phyloP scores from a whole-genome alignment of 2,329 filamentous ascomycete species.

The Xylaria sp. region DNA sequence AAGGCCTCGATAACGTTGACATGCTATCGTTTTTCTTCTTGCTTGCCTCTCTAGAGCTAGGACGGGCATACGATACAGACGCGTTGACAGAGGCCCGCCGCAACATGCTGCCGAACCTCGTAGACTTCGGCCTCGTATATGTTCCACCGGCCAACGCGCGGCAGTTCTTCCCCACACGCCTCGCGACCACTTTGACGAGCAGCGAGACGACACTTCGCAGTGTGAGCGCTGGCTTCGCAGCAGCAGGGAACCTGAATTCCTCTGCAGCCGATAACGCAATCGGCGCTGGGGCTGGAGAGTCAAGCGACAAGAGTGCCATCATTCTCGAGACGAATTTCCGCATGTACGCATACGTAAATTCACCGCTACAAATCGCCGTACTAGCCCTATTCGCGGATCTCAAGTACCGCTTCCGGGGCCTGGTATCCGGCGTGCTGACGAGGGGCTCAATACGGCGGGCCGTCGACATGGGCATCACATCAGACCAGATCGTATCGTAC shows the following conservation, averaged over 20 bases:
- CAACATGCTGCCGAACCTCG: conserved; percentile 89
- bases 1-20: conserved; percentile 87
- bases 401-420: conserved; percentile 90
- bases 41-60: conserved; percentile 90
- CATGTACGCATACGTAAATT: conserved; percentile 95
- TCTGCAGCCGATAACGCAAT: conserved; percentile 42
- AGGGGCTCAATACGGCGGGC: conserved; percentile 88
- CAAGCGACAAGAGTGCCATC: conserved; percentile 76
- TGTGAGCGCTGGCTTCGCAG: conserved; percentile 74
- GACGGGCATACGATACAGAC: conserved; percentile 87
- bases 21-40: conserved; percentile 97
- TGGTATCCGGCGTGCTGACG: conserved; percentile 91
- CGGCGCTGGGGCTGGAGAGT: conserved; percentile 9
- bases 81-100: conserved; percentile 83
- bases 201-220: conserved; percentile 75
- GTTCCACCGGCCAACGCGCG: conserved; percentile 66
- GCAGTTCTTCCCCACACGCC: conserved; percentile 87
- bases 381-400: conserved; percentile 89
- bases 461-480: conserved; percentile 89
- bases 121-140: conserved; percentile 94
- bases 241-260: conserved; percentile 60
- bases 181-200: conserved; percentile 92
- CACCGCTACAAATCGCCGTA: conserved; percentile 92
- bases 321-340: conserved; percentile 99
- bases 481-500: conserved; percentile 94